phyloP scores from a whole-genome alignment of 2,329 filamentous ascomycete species.

The Hortaea werneckii region DNA sequence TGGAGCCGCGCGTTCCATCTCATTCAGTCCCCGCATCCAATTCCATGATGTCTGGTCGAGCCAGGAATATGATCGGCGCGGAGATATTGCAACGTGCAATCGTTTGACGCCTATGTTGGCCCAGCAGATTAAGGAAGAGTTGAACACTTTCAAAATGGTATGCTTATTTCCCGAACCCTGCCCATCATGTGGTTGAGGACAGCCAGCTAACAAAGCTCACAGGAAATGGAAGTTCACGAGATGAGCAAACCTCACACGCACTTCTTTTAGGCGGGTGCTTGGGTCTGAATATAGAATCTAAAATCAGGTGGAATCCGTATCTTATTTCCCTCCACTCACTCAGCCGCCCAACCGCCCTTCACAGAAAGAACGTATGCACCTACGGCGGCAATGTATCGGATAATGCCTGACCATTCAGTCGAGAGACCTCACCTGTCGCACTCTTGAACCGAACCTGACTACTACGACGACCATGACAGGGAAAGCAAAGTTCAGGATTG shows the following conservation, averaged over 20 bases:
- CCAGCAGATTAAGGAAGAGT: slow-evolving; percentile 98
- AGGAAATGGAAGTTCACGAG: slow-evolving; percentile 99
- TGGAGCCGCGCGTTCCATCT: slow-evolving; percentile 50
- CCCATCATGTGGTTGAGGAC: slow-evolving; percentile 11
- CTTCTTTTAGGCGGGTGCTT: too few relatives aligned
- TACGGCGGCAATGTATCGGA: too few relatives aligned
- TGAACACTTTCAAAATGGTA: slow-evolving; percentile 99
- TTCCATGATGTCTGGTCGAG: slow-evolving; percentile 96
- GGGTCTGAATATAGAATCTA: too few relatives aligned
- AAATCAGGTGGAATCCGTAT: too few relatives aligned
- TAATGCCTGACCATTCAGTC: too few relatives aligned
- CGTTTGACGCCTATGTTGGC: slow-evolving; percentile 91
- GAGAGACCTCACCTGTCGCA: too few relatives aligned
- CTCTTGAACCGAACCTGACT: too few relatives aligned
- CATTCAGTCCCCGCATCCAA: slow-evolving; percentile 83
- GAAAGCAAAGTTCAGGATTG: too few relatives aligned
- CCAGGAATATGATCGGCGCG: slow-evolving; percentile 89
- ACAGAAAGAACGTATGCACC: too few relatives aligned
- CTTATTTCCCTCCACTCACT: too few relatives aligned
- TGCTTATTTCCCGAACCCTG: slow-evolving; percentile 23
- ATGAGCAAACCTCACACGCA: slow-evolving; percentile 98
- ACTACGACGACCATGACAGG: too few relatives aligned
- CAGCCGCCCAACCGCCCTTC: too few relatives aligned
- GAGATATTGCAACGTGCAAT: slow-evolving; percentile 96
- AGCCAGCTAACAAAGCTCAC: slow-evolving; percentile 33